These are phyloP conservation scores for Penicillium glabrum DNA, from an alignment of 2,329 filamentous ascomycete species.

Conservation along the genomic window DNA sequence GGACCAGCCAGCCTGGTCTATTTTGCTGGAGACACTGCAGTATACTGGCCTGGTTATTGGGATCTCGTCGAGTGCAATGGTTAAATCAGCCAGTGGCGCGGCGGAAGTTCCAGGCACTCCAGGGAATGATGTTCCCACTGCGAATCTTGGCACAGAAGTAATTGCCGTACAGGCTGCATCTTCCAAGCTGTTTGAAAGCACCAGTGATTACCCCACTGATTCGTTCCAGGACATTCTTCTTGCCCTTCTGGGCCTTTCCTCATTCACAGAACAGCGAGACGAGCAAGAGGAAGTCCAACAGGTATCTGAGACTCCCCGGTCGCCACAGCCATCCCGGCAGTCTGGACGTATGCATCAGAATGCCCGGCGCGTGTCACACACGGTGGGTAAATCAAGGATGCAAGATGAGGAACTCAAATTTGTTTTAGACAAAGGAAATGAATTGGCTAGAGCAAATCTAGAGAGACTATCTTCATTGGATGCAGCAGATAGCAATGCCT, in stretches of 20 bases:
- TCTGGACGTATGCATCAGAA: constrained; percentile 35
- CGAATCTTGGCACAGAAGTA: constrained; percentile 76
- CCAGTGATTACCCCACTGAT: constrained; percentile 80
- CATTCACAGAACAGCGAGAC: constrained; percentile 42
- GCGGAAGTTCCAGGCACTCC: constrained; percentile 25
- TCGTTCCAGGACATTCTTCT: constrained; percentile 75
- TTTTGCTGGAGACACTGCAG: constrained; percentile 87
- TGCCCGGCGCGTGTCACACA: constrained; percentile 42
- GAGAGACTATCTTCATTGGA: constrained; percentile 69
- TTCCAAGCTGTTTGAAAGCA: constrained; percentile 84
- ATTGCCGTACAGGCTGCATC: constrained; percentile 87
- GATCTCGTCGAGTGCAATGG: constrained; percentile 31
- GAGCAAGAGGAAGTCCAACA: constrained; percentile 49
- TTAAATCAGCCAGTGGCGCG: constrained; percentile 26
- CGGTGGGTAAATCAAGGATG: constrained; percentile 41
- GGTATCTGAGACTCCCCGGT: constrained; percentile 50
- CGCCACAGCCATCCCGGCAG: constrained; percentile 25
- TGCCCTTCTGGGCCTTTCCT: constrained; percentile 72
- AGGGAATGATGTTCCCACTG: constrained; percentile 49
- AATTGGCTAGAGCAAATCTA: constrained; percentile 72
- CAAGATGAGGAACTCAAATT: constrained; percentile 48
- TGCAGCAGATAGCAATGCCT: constrained; percentile 67
- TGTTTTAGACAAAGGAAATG: constrained; percentile 71
- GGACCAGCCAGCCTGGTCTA: constrained; percentile 75
- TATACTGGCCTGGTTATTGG: constrained; percentile 86